Conservation (phyloP, 2,329 filamentous ascomycete genomes). For the Phialophora macrospora region DNA sequence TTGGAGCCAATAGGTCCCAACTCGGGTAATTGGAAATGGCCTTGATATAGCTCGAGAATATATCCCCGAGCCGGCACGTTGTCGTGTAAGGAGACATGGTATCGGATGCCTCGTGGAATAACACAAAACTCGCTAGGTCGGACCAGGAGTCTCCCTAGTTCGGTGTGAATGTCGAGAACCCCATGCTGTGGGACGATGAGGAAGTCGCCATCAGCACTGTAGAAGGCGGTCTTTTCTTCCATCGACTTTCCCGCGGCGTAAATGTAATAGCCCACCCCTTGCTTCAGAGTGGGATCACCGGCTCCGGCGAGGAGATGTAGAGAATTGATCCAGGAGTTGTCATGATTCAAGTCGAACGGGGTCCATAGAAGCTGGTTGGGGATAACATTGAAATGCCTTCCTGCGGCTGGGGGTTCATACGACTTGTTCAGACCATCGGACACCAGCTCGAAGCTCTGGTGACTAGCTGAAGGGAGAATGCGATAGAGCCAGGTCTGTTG, state of each 20-base stretch:
- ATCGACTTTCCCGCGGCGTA: constrained; percentile 62
- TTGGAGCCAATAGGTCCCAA: constrained; percentile 70
- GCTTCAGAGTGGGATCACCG: constrained; percentile 62
- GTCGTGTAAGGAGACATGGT: constrained; percentile 60
- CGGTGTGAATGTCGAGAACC: constrained; percentile 69
- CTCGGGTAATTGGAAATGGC: constrained; percentile 68
- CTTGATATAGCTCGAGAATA: constrained; percentile 68
- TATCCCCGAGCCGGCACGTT: constrained; percentile 66
- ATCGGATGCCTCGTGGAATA: constrained; percentile 69
- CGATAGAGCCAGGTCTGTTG: constrained; percentile 75
- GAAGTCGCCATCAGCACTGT: constrained; percentile 70
- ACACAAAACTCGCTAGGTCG: constrained; percentile 70
- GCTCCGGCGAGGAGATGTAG: constrained; percentile 67
- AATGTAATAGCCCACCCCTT: constrained; percentile 62
- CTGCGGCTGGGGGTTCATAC: constrained; percentile 41
- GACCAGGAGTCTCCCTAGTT: constrained; percentile 68
- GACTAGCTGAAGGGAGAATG: constrained; percentile 66
- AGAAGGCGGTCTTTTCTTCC: constrained; percentile 59
- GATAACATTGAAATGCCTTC: constrained; percentile 35
- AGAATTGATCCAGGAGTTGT: constrained; percentile 61
- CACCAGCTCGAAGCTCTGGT: constrained; percentile 52
- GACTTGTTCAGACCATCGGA: constrained; percentile 42
- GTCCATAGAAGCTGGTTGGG: constrained; percentile 68
- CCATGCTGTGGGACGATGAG: constrained; percentile 68
- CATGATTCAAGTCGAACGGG: constrained; percentile 47